Percentiles rank a stretch among this genome's conserved stretches.
Evolutionary conservation across 1,139 yeast species (phyloP).

Genomic region (Taphrina pruni): DNA sequence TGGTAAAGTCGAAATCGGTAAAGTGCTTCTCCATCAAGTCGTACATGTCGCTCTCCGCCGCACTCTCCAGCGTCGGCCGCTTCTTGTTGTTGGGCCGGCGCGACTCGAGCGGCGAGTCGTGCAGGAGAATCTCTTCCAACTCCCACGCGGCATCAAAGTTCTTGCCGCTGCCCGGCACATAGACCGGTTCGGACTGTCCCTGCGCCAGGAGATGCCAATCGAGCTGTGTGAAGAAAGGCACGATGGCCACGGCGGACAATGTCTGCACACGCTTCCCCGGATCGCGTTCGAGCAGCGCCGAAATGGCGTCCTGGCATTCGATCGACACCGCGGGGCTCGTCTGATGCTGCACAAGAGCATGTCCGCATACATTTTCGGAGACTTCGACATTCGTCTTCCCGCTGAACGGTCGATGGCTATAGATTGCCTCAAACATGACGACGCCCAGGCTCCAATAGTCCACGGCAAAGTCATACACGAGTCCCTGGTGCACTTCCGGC

Average conservation of each 20-base stretch:
- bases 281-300: slow-evolving; percentile 45
- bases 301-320: slow-evolving; percentile 48
- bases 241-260: slow-evolving; percentile 23
- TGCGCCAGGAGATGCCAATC: slow-evolving; percentile 40
- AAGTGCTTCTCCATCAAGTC: slow-evolving; percentile 33
- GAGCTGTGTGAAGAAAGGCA: slow-evolving; percentile 42
- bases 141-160: slow-evolving; percentile 45
- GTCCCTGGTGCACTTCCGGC: slow-evolving; percentile 69
- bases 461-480: slow-evolving; percentile 67
- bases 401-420: slow-evolving; percentile 56
- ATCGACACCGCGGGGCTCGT: slow-evolving; percentile 47
- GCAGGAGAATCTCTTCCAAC: slow-evolving; percentile 45
- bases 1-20: slow-evolving; percentile 26
- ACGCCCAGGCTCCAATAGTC: slow-evolving; percentile 96
- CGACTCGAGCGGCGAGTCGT: slow-evolving; percentile 43
- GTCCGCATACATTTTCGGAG: slow-evolving; percentile 25
- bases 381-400: slow-evolving; percentile 40
- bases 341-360: slow-evolving; percentile 27
- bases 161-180: slow-evolving; percentile 42
- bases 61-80: neutral
- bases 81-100: slow-evolving; percentile 13
- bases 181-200: slow-evolving; percentile 42
- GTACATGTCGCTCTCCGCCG: slow-evolving; percentile 28
- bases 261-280: slow-evolving; percentile 43
- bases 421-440: slow-evolving; percentile 77